phyloP scores from a whole-genome alignment of 495 filamentous ascomycete genomes.

The Cenococcum geophilum region DNA sequence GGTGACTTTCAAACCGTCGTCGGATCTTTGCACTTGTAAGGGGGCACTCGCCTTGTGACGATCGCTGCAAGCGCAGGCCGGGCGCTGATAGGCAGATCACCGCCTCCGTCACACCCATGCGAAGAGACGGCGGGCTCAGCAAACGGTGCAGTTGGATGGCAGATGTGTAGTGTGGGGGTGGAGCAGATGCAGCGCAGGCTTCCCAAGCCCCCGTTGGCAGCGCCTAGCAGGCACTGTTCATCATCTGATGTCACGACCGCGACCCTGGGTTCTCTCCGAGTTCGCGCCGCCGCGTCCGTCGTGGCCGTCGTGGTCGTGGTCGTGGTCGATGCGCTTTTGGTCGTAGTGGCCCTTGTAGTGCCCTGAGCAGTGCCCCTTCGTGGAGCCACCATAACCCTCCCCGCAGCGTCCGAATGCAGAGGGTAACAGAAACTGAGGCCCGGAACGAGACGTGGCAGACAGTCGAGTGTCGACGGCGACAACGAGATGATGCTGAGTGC shows the following conservation, averaged over 20 bases:
- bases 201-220: no score
- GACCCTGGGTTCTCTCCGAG: no score
- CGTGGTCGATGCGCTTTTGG: slow-evolving; percentile 11
- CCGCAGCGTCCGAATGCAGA: slow-evolving; percentile 18
- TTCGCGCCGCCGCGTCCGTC: no score
- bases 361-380: neutral
- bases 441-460: slow-evolving; percentile 27
- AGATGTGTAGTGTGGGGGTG: slow-evolving; percentile 28
- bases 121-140: slow-evolving; percentile 25
- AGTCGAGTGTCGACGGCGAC: neutral
- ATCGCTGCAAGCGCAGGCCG: slow-evolving; percentile 26
- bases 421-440: slow-evolving; percentile 13
- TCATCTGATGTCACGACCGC: slow-evolving; percentile 32
- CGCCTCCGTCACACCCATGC: slow-evolving; percentile 29
- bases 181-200: slow-evolving; percentile 5
- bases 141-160: slow-evolving; percentile 14
- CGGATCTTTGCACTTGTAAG: slow-evolving; percentile 28
- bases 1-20: slow-evolving; percentile 12
- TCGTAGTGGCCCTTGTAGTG: neutral
- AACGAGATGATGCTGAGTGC: no score
- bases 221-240: slow-evolving; percentile 7
- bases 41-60: slow-evolving; percentile 29
- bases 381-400: neutral
- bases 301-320: slow-evolving; percentile 19
- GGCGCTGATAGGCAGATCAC: slow-evolving; percentile 28